These are phyloP conservation scores for Parietaria judaica DNA, from an alignment of 306 rosid species.

Conservation along the genomic window DNA sequence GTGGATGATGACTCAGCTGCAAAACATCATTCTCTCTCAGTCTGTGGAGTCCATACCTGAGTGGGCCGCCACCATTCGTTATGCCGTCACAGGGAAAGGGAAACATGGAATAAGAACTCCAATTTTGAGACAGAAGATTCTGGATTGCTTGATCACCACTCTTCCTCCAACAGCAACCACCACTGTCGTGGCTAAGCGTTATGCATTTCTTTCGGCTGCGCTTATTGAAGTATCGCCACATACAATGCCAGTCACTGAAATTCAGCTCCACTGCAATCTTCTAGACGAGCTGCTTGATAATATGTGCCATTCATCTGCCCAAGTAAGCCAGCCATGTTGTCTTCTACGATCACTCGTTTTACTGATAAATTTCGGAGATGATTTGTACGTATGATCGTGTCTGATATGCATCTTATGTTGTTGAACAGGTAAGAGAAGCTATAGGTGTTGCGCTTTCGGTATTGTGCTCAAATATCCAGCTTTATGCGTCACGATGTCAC, in stretches of 20 bases:
- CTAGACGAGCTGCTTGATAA: conserved; percentile 76
- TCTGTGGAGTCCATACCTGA: conserved; percentile 94
- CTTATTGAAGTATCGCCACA: conserved; percentile 87
- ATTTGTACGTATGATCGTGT: not conserved
- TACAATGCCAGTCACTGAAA: conserved; percentile 70
- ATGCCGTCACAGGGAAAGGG: conserved; percentile 97
- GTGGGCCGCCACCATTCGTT: conserved; percentile 94
- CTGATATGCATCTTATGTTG: conserved; percentile 22
- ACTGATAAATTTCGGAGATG: not conserved
- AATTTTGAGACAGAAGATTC: conserved; percentile 75
- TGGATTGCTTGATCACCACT: conserved; percentile 72
- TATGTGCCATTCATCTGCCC: conserved; percentile 97
- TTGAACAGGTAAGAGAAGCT: conserved; percentile 81
- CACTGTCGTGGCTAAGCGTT: conserved; percentile 79
- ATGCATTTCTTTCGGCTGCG: conserved; percentile 88
- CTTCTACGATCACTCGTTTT: conserved; percentile 14
- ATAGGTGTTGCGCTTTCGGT: conserved; percentile 83
- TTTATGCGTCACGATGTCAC: conserved; percentile 47
- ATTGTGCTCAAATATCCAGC: conserved; percentile 82
- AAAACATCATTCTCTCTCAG: conserved; percentile 69
- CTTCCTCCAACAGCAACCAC: conserved; percentile 85
- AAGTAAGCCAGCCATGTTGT: conserved; percentile 49
- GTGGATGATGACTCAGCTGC: conserved; percentile 84
- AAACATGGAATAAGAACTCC: conserved; percentile 85
- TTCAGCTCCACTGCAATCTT: conserved; percentile 66